Percentiles rank a stretch among this genome's conserved stretches.
Conservation (phyloP, 192 early-diverging fungal species). For the Podila clonocystis region DNA sequence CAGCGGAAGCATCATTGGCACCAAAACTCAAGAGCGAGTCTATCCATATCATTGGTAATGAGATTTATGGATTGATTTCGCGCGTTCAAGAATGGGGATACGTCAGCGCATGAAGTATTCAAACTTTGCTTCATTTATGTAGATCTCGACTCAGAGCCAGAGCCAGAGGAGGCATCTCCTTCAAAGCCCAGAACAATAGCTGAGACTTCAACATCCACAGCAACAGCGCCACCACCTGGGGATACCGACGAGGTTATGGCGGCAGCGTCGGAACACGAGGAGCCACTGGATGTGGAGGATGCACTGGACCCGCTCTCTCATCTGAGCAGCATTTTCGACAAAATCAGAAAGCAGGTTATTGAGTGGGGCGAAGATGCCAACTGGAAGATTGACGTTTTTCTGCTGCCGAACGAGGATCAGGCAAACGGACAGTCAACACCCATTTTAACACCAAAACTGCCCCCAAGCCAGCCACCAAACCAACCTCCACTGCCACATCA, state of each 20-base stretch:
- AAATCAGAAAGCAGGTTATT: constrained; percentile 47
- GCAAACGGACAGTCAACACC: background rate
- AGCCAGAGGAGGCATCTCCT: background rate
- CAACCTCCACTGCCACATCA: background rate
- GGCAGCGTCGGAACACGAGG: background rate
- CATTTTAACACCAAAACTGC: background rate
- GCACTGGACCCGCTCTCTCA: constrained; percentile 44
- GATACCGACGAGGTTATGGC: background rate
- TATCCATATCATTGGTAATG: background rate
- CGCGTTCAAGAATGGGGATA: background rate
- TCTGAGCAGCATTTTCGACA: constrained; percentile 41
- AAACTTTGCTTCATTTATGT: background rate
- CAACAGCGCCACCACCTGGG: background rate
- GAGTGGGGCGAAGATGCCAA: constrained; percentile 51
- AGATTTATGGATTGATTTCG: background rate
- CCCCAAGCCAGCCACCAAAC: background rate
- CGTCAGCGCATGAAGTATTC: background rate
- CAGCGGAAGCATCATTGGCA: background rate
- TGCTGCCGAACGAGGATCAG: constrained; percentile 40
- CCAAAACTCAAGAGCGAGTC: background rate
- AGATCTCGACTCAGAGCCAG: constrained; percentile 7
- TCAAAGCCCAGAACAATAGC: background rate
- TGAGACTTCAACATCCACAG: background rate
- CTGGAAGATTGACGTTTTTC: constrained; percentile 52
- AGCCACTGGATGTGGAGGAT: constrained; percentile 12